A percentile compares a stretch with the other conserved stretches of the same genome.
Evolutionary conservation across 768 basidiomycete genomes (phyloP).

Genomic region (Royoungia palumana): DNA sequence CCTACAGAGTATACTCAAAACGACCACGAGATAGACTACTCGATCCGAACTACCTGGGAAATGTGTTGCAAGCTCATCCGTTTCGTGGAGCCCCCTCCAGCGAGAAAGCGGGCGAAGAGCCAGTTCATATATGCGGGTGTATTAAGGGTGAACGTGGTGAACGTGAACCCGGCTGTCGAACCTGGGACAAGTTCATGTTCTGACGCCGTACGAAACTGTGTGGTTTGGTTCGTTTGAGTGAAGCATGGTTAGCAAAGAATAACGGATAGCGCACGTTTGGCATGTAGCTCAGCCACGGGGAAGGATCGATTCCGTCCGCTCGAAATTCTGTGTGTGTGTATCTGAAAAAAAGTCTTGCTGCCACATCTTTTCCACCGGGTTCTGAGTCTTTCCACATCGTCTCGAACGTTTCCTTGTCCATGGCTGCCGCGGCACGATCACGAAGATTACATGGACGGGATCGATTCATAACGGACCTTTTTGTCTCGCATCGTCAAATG

Average conservation of each 20-base stretch:
- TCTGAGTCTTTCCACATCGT: constrained; percentile 70
- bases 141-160: constrained; percentile 70
- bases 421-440: constrained; percentile 41
- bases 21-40: neutral
- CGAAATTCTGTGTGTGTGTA: constrained; percentile 62
- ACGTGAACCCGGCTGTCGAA: constrained; percentile 50
- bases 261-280: constrained; percentile 42
- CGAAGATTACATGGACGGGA: neutral
- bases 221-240: neutral
- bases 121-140: constrained; percentile 60
- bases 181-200: constrained; percentile 39
- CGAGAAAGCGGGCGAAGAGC: constrained; percentile 55
- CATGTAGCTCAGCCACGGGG: constrained; percentile 45
- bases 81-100: constrained; percentile 57
- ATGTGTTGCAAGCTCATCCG: constrained; percentile 67
- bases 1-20: constrained; percentile 6
- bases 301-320: constrained; percentile 33
- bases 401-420: constrained; percentile 74
- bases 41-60: constrained; percentile 42
- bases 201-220: constrained; percentile 37
- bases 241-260: neutral
- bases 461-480: constrained; percentile 41
- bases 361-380: constrained; percentile 41
- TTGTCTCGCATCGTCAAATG: constrained; percentile 48
- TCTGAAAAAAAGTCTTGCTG: constrained; percentile 63